phyloP scores from a whole-genome alignment of 1,284 basidiomycete species.

The Phellopilus nigrolimitatus region DNA sequence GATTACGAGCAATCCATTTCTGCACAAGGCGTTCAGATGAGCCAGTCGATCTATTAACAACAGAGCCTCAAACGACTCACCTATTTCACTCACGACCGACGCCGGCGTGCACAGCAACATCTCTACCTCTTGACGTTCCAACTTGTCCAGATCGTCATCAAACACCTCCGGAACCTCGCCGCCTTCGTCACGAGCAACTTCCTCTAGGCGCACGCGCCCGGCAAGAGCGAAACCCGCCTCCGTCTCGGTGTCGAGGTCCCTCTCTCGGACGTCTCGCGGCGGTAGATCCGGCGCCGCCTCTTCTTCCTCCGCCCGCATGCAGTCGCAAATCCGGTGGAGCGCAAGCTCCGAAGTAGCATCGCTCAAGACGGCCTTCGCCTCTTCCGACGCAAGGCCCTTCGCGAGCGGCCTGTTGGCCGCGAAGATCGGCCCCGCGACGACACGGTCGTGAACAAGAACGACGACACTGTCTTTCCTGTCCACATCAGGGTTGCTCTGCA shows the following conservation, averaged over 20 bases:
- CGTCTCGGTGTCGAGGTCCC: slow-evolving; percentile 15
- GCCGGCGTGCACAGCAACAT: slow-evolving; percentile 5
- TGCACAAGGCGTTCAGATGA: neutral
- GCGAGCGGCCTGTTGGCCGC: slow-evolving; percentile 52
- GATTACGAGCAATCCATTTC: slow-evolving; percentile 5
- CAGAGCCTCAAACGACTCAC: neutral
- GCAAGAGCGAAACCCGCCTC: slow-evolving; percentile 13
- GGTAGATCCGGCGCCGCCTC: slow-evolving; percentile 1
- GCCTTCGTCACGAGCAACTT: slow-evolving; percentile 4
- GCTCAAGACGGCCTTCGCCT: slow-evolving; percentile 47
- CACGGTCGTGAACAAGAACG: slow-evolving; percentile 53
- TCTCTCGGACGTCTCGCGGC: slow-evolving; percentile 3
- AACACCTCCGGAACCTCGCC: neutral
- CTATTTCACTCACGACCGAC: neutral
- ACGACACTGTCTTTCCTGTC: slow-evolving; percentile 45
- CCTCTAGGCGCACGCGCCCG: slow-evolving; percentile 6
- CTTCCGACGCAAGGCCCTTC: slow-evolving; percentile 60
- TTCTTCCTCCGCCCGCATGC: slow-evolving; percentile 27
- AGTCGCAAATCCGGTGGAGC: slow-evolving; percentile 51
- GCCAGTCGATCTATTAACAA: neutral
- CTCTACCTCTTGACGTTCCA: slow-evolving; percentile 21
- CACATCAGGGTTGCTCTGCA: slow-evolving; percentile 38
- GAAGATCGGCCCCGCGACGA: slow-evolving; percentile 54
- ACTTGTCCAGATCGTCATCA: slow-evolving; percentile 9
- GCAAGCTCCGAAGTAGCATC: slow-evolving; percentile 41